phyloP scores from a whole-genome alignment of 2,329 filamentous ascomycete species.

The Fusarium sp. region DNA sequence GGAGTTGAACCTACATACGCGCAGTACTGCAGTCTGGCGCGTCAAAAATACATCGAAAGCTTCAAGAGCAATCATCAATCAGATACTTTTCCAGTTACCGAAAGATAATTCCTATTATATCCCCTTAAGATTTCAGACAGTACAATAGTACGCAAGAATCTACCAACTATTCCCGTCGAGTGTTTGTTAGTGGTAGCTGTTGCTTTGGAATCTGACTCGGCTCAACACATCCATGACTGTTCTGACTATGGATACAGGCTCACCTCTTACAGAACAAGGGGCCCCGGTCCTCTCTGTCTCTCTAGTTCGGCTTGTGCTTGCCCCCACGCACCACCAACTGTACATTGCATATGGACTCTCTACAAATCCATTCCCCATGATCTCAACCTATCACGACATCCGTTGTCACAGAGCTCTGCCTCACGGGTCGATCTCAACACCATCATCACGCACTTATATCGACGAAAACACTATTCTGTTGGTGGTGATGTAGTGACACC shows the following conservation, averaged over 20 bases:
- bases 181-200: neutral
- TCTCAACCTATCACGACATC: constrained; percentile 24
- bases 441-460: constrained; percentile 16
- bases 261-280: constrained; percentile 6
- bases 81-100: neutral
- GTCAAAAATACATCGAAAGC: neutral
- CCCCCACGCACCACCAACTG: constrained; percentile 32
- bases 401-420: constrained; percentile 9
- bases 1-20: neutral
- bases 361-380: constrained; percentile 1
- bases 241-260: constrained; percentile 1
- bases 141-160: neutral
- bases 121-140: neutral
- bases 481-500: neutral
- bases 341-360: constrained; percentile 3
- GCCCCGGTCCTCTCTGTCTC: constrained; percentile 21
- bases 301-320: constrained; percentile 9
- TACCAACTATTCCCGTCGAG: neutral
- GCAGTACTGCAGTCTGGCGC: neutral
- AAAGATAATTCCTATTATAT: neutral
- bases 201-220: neutral
- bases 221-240: neutral
- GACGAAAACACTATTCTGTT: constrained; percentile 1
- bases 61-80: neutral
- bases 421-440: constrained; percentile 18